Base-by-base conservation (phyloP, 495 filamentous ascomycete species). In the Bacidia rubella region DNA sequence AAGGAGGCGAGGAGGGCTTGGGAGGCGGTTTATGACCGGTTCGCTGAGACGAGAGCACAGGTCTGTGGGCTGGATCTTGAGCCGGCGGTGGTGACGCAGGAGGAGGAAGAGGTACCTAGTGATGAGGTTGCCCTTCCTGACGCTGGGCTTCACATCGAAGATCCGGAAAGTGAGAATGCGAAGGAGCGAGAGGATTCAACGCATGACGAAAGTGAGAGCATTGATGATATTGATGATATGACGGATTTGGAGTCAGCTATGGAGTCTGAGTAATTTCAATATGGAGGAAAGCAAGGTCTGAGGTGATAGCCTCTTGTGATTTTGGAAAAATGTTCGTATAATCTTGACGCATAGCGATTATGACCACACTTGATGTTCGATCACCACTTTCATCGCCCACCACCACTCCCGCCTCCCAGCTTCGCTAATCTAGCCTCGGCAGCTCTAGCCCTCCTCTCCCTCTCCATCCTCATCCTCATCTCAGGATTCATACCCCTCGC, bases 341-440 rank as follows among this genome's bases (percentile, higher is more conserved):
- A n/a, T n/a, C n/a, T n/a, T n/a, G n/a, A n/a, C n/a, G n/a, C n/a
- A n/a, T n/a, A n/a, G n/a, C n/a, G n/a, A n/a, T n/a, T n/a, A n/a
- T n/a, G n/a, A n/a, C n/a, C n/a, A n/a, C n/a, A n/a, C n/a, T n/a
- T n/a, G n/a, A n/a, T n/a, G n/a, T n/a, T n/a, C n/a, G n/a, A n/a
- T n/a, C n/a, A n/a, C n/a, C n/a, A n/a, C n/a, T 38, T 50, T 49
- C 49, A 24, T 35, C 29, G 35, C 41, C 50, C 20, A 40, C 41
- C 20, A 35, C 29, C 29, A 35, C 29, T 20, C 17, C 63, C 60
- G 29, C 60, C 68, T 54, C 73, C 74, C 76, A 88, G 71, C 59
- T 77, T 68, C 63, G 71, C 78, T 39, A 96, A 76, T 57, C 90
- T 79, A 71, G 90, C 90, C 69, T 95, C 88, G 2, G 86, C 87